Conservation (phyloP, 768 basidiomycete genomes). For the Leccinellum luteum region DNA sequence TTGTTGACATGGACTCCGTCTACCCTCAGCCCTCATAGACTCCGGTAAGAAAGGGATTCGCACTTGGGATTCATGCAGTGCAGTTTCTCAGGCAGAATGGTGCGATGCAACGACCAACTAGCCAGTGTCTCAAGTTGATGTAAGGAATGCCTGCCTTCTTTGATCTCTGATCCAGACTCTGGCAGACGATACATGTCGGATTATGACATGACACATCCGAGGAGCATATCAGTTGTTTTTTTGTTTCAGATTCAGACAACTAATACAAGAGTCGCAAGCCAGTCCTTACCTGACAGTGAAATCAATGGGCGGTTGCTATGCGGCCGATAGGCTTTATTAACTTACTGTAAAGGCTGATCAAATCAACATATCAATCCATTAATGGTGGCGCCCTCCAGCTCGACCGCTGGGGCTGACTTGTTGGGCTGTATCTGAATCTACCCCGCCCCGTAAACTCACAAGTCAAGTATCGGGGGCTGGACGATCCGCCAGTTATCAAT, state of each 20-base stretch:
- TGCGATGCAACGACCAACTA: neutral
- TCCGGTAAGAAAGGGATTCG: conserved; percentile 16
- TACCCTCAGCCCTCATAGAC: conserved; percentile 18
- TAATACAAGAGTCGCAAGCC: neutral
- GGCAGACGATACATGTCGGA: conserved; percentile 3
- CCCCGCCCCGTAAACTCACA: neutral
- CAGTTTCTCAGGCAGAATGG: conserved; percentile 4
- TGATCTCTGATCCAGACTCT: conserved; percentile 4
- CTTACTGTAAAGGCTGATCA: neutral
- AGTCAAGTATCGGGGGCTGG: neutral
- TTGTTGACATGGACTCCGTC: conserved; percentile 20
- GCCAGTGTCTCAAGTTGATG: conserved; percentile 14
- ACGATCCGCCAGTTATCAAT: neutral
- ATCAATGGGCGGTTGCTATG: neutral
- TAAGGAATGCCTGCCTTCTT: neutral
- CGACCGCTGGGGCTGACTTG: neutral
- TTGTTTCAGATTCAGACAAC: conserved; percentile 6
- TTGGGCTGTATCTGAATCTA: neutral
- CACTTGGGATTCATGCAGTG: conserved; percentile 15
- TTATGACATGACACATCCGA: conserved; percentile 3
- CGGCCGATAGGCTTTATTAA: neutral
- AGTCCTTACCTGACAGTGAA: too few species aligned
- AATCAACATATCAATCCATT: neutral
- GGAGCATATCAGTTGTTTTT: neutral
- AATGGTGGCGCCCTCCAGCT: neutral